Evolutionary conservation across 2,329 filamentous ascomycete genomes (phyloP).

Genomic region (Plenodomus biglobosus): DNA sequence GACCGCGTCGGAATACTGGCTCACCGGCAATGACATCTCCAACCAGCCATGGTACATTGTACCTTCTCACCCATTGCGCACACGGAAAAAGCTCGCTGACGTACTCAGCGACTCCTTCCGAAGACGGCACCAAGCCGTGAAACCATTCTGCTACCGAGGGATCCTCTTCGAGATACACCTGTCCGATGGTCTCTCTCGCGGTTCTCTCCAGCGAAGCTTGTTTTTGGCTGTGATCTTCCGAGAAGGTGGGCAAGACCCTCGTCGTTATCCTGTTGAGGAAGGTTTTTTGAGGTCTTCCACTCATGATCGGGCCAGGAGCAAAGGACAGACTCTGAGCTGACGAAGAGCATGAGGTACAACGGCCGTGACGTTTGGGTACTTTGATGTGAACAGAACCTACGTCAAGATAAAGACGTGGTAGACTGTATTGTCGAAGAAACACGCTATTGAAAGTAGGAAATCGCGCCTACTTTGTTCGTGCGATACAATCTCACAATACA

Average conservation of each 20-base stretch:
- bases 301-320: conserved; percentile 7
- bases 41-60: conserved; percentile 36
- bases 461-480: too few species aligned
- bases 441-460: too few species aligned
- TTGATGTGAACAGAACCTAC: too few species aligned
- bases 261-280: conserved; percentile 5
- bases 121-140: conserved; percentile 25
- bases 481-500: too few species aligned
- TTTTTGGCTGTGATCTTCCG: conserved; percentile 14
- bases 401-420: too few species aligned
- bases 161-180: conserved; percentile 32
- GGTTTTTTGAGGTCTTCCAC: conserved; percentile 6
- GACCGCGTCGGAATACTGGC: not conserved
- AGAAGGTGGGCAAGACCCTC: conserved; percentile 18
- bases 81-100: conserved; percentile 31
- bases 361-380: too few species aligned
- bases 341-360: not conserved
- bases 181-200: conserved; percentile 23
- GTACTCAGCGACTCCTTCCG: conserved; percentile 25
- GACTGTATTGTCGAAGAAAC: too few species aligned
- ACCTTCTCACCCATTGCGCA: conserved; percentile 29
- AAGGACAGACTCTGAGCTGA: not conserved
- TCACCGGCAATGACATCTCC: conserved; percentile 37
- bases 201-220: conserved; percentile 16
- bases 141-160: conserved; percentile 35